Evolutionary conservation across 441 rosid genomes (phyloP).

Genomic region (Dalechampia spathulata): DNA sequence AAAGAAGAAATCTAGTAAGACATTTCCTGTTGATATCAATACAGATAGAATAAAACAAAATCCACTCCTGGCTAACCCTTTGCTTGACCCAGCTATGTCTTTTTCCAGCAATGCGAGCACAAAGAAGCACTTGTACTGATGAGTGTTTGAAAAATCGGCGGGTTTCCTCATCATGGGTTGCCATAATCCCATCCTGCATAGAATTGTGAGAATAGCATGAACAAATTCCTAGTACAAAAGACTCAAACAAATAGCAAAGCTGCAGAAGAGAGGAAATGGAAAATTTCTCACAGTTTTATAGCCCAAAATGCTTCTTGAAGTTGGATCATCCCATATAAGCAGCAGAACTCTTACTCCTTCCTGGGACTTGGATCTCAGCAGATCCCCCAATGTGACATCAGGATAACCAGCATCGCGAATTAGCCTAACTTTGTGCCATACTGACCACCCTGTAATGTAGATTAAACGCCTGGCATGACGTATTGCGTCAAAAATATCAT

Average conservation of each 20-base stretch:
- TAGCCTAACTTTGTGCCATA: constrained; percentile 83
- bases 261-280: not conserved
- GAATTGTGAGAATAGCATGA: too few relatives aligned
- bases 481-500: constrained; percentile 79
- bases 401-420: constrained; percentile 52
- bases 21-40: not conserved
- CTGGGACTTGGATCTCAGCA: constrained; percentile 77
- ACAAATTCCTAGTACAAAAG: not conserved
- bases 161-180: constrained; percentile 96
- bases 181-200: constrained; percentile 90
- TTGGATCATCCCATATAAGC: constrained; percentile 97
- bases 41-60: too few relatives aligned
- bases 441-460: constrained; percentile 97
- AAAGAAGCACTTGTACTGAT: constrained; percentile 81
- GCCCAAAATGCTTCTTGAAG: constrained; percentile 88
- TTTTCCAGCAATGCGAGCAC: constrained; percentile 92
- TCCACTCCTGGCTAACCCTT: constrained; percentile 71
- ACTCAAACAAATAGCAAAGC: not conserved
- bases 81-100: constrained; percentile 86
- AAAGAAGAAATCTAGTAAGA: constrained; percentile 5
- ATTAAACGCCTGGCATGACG: constrained; percentile 71
- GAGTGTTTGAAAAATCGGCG: constrained; percentile 90
- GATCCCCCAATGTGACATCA: constrained; percentile 64
- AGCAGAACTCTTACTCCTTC: constrained; percentile 98
- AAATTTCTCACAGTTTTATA: constrained; percentile 59